Evolutionary conservation across 1,139 yeast species (phyloP).

Genomic region (Nakaseomyces sp.): DNA sequence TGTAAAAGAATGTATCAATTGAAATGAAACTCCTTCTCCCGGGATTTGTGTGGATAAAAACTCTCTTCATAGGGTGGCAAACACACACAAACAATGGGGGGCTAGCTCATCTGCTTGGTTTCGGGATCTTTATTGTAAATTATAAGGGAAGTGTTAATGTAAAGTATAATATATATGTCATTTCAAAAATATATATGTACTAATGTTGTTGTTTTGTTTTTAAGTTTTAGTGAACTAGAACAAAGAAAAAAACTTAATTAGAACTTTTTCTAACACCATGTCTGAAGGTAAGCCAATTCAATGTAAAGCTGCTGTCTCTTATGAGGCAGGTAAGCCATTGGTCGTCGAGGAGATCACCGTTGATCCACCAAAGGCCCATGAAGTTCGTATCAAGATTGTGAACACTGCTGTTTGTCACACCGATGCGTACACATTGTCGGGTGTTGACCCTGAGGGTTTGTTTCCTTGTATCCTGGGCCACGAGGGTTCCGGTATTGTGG

Average conservation of each 20-base stretch:
- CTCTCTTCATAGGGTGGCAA: no score
- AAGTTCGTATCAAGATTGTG: constrained; percentile 80
- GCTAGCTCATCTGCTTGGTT: no score
- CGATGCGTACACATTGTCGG: constrained; percentile 92
- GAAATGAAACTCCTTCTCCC: no score
- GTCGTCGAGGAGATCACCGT: constrained; percentile 82
- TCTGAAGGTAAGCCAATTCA: constrained; percentile 55
- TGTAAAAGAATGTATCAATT: no score
- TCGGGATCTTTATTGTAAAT: no score
- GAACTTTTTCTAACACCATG: no score
- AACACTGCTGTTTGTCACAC: constrained; percentile 98
- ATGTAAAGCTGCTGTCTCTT: constrained; percentile 94
- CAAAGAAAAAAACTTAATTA: background rate
- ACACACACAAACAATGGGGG: no score
- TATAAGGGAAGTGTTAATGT: no score
- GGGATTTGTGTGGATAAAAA: no score
- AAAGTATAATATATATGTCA: no score
- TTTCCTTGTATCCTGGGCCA: constrained; percentile 91
- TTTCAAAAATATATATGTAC: no score
- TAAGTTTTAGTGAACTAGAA: background rate
- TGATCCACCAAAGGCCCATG: constrained; percentile 91
- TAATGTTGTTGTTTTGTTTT: no score
- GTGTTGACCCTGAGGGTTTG: constrained; percentile 92
- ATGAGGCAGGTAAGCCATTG: constrained; percentile 89
- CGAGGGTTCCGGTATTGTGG: constrained; percentile 96